Conservation (phyloP, 2,329 filamentous ascomycete genomes). For the Fusarium pseudocircinatum region DNA sequence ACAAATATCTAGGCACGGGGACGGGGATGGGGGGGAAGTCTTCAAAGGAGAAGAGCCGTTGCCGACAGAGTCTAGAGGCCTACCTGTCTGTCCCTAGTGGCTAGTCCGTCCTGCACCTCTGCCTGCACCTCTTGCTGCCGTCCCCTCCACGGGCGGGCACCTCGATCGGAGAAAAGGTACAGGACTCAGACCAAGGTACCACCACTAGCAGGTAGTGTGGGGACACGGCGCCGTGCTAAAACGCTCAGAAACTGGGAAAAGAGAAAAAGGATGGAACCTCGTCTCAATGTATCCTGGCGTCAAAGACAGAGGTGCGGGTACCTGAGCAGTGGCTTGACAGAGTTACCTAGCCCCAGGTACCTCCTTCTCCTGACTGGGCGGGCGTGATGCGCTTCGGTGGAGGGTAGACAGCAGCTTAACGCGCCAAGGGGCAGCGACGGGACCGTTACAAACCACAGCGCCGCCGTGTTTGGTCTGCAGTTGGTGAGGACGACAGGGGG, state of each 20-base stretch:
- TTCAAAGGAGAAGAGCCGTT: constrained; percentile 43
- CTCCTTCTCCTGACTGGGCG: constrained; percentile 30
- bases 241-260: constrained; percentile 29
- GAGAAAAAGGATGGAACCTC: constrained; percentile 32
- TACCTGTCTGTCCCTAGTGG: neutral
- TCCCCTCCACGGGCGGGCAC: constrained; percentile 15
- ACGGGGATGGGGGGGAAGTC: constrained; percentile 48
- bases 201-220: constrained; percentile 22
- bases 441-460: constrained; percentile 35
- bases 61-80: constrained; percentile 19
- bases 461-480: constrained; percentile 12
- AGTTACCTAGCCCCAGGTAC: constrained; percentile 34
- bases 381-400: constrained; percentile 17
- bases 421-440: constrained; percentile 34
- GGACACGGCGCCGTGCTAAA: constrained; percentile 19
- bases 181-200: constrained; percentile 24
- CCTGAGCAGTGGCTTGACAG: constrained; percentile 27
- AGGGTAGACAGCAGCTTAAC: constrained; percentile 30
- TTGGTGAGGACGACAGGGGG: constrained; percentile 19
- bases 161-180: constrained; percentile 31
- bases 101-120: constrained; percentile 22
- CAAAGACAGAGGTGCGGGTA: constrained; percentile 33
- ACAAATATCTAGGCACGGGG: too few relatives aligned
- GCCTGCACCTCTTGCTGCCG: constrained; percentile 10
- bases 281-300: constrained; percentile 21